Evolutionary conservation across 345 rosid genomes (phyloP).

Genomic region (Rhodamnia argentea): DNA sequence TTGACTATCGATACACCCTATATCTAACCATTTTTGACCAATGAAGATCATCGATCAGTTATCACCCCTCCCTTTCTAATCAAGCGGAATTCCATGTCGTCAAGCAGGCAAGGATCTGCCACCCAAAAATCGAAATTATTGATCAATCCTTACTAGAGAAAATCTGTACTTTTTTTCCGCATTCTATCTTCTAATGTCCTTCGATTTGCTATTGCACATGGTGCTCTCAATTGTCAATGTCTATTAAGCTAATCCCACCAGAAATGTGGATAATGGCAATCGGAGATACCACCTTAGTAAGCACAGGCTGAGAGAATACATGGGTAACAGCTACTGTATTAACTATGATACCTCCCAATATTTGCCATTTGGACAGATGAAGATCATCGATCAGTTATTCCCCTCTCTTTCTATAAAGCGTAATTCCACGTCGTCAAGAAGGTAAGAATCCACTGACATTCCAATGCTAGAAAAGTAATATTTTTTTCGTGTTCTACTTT

Average conservation of each 20-base stretch:
- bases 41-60: background rate
- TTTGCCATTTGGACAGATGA: background rate
- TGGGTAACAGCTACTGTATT: background rate
- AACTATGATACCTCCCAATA: background rate
- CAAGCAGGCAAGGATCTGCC: background rate
- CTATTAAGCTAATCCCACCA: background rate
- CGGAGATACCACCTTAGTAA: background rate
- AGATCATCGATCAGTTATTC: background rate
- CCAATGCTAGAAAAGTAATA: background rate
- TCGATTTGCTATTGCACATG: background rate
- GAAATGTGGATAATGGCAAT: background rate
- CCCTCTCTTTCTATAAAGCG: too few relatives aligned
- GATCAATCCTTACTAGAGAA: background rate
- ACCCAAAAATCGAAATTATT: background rate
- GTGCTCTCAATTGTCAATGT: background rate
- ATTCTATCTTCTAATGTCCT: background rate
- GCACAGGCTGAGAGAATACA: background rate
- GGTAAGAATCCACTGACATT: background rate
- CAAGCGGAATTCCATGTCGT: background rate
- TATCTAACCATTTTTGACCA: background rate
- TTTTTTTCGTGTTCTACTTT: background rate
- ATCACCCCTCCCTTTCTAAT: background rate
- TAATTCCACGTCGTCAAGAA: background rate
- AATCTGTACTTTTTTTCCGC: background rate
- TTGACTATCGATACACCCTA: background rate